Base-by-base conservation (phyloP, 2,329 filamentous ascomycete genomes). In the Madurella fahalii region DNA sequence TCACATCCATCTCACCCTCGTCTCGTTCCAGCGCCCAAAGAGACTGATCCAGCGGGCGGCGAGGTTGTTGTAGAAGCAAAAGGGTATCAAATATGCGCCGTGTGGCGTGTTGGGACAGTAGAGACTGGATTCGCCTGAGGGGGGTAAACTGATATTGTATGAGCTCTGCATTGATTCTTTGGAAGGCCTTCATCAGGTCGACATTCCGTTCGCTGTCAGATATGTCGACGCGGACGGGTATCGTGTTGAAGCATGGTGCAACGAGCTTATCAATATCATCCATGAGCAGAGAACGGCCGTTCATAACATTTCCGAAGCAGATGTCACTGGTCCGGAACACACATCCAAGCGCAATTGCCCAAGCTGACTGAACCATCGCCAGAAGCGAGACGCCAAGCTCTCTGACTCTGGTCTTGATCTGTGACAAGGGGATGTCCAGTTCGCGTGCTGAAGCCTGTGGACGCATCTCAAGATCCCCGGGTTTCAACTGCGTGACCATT, bases 181-280 rank as follows among this genome's bases (percentile, higher is more conserved):
- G 86, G 2, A 90, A 75, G 2, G 72, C 67, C 53, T 79, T 80
- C 25, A 87, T 71, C 11, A 91, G 66, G 5, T 84, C 78, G 0
- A 76, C 63, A 53, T 85, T 84, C 15, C 76, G 78, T 1, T 68
- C 72, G 2, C 67, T 67, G 2, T 66, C 65, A 1, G 76, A 70
- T 9, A 88, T 57, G 32, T 82, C 71, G 15, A 83, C 71, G 25
- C 90, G 81, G 1, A 91, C 66, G 0, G 92, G 90, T 12, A 96
- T 71, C 0, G 92, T 95, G 66, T 96, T 96, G 76, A 96, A 96
- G 67, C 90, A 95, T 0, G 92, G 92, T 0, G 89, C 90, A n/a
- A 95, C 81, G 5, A 96, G 79, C 4, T 78, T 75, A 39, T 92
- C 84, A 11, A 93, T 74, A 0, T 79, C 81, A 5, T 86, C 78